Base-by-base conservation (phyloP, 2,329 filamentous ascomycete genomes). In the Aotearoamyces nothofagi region DNA sequence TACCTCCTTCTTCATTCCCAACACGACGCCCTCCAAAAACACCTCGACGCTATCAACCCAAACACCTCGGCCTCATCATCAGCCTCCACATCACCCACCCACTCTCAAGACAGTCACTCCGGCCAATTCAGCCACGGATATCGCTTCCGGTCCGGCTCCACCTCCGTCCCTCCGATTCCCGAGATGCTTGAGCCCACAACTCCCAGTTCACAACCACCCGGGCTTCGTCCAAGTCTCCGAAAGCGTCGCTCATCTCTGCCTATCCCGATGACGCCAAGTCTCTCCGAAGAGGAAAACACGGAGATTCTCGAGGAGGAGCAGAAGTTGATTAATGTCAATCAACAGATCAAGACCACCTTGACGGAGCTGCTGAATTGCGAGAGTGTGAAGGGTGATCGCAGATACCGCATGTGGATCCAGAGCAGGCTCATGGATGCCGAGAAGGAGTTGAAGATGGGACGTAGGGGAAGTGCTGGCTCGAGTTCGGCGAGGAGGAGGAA, bases 351-450 rank as follows among this genome's bases (percentile, higher is more conserved):
- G 39, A 54, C 52, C 12, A 64, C 60, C 7, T 51, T 69, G 26
- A 68, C 62, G 8, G 61, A 65, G 33, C 49, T 69, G 2, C 47
- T 69, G 30, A 67, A 68, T 37, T 64, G 60, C 26, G 58, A 62
- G 10, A 54, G 53, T 22, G 62, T 65, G 3, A 55, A 53, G 22
- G 42, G 49, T 7, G 61, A 67, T 43, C 43, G 49, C 1, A 54
- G 54, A 34, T 56, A 57, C 39, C 52, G 63, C 22, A 47, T 48
- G 10, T 67, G 61, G 60, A 56, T 67, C 9, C 63, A 67, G 39
- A 53, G 52, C 4, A 50, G 58, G 26, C 47, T 69, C 26, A 64
- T 68, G 59, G 62, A 66, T 31, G 56, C 59, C 2, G 63, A 68
- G 40, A 54, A 53, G 35, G 59, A 67, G 43, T 52, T 52, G 31